Conservation (phyloP, 306 rosid genomes). For the Acacia confusa region DNA sequence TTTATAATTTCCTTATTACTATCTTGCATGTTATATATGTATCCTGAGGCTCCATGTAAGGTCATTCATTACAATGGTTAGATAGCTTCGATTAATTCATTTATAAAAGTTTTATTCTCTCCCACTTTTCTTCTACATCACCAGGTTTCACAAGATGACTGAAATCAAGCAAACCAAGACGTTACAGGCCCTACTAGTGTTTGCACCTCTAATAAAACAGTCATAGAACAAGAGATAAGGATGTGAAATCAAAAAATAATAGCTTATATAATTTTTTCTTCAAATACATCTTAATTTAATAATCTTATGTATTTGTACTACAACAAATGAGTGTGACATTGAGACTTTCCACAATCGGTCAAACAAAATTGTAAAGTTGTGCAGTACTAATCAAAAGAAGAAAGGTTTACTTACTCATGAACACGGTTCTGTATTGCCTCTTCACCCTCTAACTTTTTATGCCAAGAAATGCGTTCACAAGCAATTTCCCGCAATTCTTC, state of each 20-base stretch:
- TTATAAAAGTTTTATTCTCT: background rate
- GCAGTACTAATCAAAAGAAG: slow-evolving; percentile 19
- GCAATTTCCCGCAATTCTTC: slow-evolving; percentile 91
- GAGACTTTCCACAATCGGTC: slow-evolving; percentile 15
- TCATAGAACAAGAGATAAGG: background rate
- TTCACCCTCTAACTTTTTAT: slow-evolving; percentile 84
- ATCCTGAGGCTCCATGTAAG: background rate
- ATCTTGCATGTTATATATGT: background rate
- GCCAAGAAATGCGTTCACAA: slow-evolving; percentile 90
- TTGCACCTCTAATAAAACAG: background rate
- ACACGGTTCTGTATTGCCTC: slow-evolving; percentile 90
- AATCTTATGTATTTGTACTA: background rate
- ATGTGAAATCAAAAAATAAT: slow-evolving; percentile 10
- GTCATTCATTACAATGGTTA: background rate
- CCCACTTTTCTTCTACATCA: background rate
- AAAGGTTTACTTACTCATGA: slow-evolving; percentile 75
- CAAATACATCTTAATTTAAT: background rate
- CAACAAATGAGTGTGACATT: background rate
- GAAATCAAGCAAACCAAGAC: background rate
- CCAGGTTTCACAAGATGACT: too few species aligned
- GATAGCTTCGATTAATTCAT: background rate
- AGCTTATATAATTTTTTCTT: slow-evolving; percentile 2
- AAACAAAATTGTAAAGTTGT: slow-evolving; percentile 12
- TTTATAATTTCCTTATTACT: background rate
- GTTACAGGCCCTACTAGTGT: background rate